Percentiles rank a stretch among this genome's conserved stretches.
Evolutionary conservation across 306 rosid species (phyloP).

Genomic region (Vicia sativa): DNA sequence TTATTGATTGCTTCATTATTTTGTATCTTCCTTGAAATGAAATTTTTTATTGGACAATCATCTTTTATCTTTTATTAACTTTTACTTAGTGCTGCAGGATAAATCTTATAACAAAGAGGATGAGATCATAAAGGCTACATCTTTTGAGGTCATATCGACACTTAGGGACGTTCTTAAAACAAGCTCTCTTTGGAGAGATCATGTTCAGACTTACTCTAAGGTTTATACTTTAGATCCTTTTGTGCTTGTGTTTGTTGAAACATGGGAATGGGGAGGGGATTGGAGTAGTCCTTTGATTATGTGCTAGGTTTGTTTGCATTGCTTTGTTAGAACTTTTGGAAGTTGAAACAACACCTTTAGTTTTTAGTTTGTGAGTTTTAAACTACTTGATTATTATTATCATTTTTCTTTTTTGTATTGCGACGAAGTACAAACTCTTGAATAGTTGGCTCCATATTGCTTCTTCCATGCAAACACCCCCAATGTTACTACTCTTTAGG

Average conservation of each 20-base stretch:
- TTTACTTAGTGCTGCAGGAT: conserved; percentile 62
- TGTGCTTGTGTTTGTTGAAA: conserved; percentile 9
- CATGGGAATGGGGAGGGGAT: conserved; percentile 12
- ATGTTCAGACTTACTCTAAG: conserved; percentile 94
- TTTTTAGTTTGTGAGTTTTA: conserved; percentile 25
- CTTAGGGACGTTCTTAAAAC: conserved; percentile 94
- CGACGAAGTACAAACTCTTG: background rate
- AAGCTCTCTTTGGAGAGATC: conserved; percentile 99
- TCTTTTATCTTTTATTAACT: conserved; percentile 6
- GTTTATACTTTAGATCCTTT: conserved; percentile 51
- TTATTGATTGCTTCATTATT: conserved; percentile 24
- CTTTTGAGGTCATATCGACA: conserved; percentile 95
- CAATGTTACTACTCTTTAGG: conserved; percentile 17
- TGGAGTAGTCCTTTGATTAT: conserved; percentile 32
- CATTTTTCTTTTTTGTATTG: background rate
- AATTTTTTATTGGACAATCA: conserved; percentile 13
- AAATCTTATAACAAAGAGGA: conserved; percentile 90
- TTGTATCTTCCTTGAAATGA: conserved; percentile 15
- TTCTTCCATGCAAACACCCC: conserved; percentile 19
- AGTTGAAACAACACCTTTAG: conserved; percentile 2
- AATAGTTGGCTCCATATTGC: conserved; percentile 17
- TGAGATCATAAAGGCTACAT: conserved; percentile 91
- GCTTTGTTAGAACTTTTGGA: conserved; percentile 21
- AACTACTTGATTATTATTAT: conserved; percentile 5
- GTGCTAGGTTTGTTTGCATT: conserved; percentile 19